phyloP scores from a whole-genome alignment of 2,329 filamentous ascomycete species.

The Penicillium brasilianum region DNA sequence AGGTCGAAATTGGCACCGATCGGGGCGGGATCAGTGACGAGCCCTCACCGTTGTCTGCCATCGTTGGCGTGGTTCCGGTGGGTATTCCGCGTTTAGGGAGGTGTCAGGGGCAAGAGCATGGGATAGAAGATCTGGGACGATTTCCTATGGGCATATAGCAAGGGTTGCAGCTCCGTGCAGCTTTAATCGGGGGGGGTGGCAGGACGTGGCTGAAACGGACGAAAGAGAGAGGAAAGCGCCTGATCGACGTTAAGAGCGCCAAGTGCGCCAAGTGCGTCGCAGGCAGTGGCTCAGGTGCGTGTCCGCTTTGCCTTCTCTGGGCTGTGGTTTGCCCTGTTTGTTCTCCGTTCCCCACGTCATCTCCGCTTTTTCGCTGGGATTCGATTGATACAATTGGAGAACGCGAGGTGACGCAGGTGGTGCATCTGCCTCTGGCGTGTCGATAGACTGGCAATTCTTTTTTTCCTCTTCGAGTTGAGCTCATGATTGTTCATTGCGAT shows the following conservation, averaged over 20 bases:
- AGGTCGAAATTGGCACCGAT: constrained; percentile 14
- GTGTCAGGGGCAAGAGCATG: constrained; percentile 3
- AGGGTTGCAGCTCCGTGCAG: background rate
- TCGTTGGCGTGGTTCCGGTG: constrained; percentile 24
- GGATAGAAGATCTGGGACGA: background rate
- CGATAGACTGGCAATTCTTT: constrained; percentile 7
- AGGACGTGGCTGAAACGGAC: constrained; percentile 14
- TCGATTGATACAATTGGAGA: constrained; percentile 10
- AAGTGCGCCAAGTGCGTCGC: constrained; percentile 8
- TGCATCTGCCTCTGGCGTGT: constrained; percentile 22
- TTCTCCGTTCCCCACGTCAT: constrained; percentile 23
- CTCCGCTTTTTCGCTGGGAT: background rate
- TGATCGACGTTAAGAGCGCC: constrained; percentile 16
- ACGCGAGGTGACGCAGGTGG: constrained; percentile 38
- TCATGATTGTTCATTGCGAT: background rate
- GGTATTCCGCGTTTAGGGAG: constrained; percentile 4
- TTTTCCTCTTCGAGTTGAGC: background rate
- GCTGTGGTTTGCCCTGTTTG: constrained; percentile 42
- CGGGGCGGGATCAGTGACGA: constrained; percentile 40
- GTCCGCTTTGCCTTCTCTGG: background rate
- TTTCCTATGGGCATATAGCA: background rate
- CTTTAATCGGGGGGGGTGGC: background rate
- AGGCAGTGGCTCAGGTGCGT: background rate
- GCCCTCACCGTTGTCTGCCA: constrained; percentile 46
- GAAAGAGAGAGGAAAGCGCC: constrained; percentile 14